phyloP scores from a whole-genome alignment of 139 green algal genomes.

The Trebouxia sp. region DNA sequence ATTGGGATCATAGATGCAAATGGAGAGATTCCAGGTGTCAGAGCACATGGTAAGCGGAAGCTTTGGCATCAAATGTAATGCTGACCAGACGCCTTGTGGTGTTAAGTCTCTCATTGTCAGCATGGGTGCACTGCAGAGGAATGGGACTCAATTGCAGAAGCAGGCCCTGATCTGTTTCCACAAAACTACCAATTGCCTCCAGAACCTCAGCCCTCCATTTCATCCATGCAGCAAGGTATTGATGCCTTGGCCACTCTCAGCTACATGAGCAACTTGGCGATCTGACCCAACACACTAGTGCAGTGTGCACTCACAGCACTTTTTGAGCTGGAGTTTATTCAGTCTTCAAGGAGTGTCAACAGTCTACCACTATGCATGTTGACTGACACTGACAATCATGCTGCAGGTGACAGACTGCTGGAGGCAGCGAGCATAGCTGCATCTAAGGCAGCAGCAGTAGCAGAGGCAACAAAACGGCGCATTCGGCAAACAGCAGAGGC shows the following conservation, averaged over 20 bases:
- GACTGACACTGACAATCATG: not conserved
- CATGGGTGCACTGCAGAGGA: no score
- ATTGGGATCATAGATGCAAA: conserved; percentile 11
- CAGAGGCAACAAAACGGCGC: conserved; percentile 6
- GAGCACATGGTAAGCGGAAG: not conserved
- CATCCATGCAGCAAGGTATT: conserved; percentile 17
- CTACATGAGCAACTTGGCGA: no score
- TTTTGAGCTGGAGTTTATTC: no score
- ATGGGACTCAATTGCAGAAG: conserved; percentile 12
- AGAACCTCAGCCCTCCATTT: not conserved
- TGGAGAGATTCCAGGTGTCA: not conserved
- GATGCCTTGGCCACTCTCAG: no score
- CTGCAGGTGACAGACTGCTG: conserved; percentile 30
- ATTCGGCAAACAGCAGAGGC: not conserved
- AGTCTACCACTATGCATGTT: not conserved
- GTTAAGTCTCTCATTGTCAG: no score
- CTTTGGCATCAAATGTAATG: no score
- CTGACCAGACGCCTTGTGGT: no score
- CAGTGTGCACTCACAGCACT: not conserved
- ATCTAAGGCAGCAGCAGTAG: conserved; percentile 12
- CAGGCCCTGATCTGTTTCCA: not conserved
- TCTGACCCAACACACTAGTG: not conserved
- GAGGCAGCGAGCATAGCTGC: conserved; percentile 18
- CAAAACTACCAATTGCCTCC: not conserved
- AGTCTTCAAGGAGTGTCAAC: not conserved